Evolutionary conservation across 2,329 filamentous ascomycete genomes (phyloP), one percentile per base, ranked within the genome.

Genomic region (Penicillium sp.): DNA sequence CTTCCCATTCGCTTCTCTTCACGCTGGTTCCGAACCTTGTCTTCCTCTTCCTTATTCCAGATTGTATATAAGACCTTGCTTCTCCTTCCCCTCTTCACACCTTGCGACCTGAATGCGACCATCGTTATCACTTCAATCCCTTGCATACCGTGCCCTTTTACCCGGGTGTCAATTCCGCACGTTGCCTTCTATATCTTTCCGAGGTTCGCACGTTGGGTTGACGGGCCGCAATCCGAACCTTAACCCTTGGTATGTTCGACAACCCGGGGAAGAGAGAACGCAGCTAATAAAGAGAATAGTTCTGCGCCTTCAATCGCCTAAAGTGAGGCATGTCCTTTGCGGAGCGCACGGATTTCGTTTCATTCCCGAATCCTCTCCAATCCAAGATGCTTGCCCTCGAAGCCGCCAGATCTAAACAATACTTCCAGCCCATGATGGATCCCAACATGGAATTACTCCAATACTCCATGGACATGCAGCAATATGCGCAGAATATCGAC

Each of bases 371-470:
- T 47, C 29, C 46, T 46, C 46, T 45, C 25, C 25, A 49, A 50
- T 57, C 52, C 51, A 66, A 62, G 21, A 75, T 74, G 71, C 57
- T 75, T 52, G 70, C 71, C n/a, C 27, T 74, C 23, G 71, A 75
- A 55, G 58, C 68, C 29, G 63, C 69, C 56, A 62, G 70, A 59
- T 65, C 68, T 50, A 72, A 70, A 35, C 50, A 61, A 48, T 74
- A 69, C 60, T 70, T 69, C 59, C 67, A 70, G 19, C 64, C 66
- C 23, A 67, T 69, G 62, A 69, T 75, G 62, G 72, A 75, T 51
- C 61, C 70, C 21, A 63, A 62, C 31, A 53, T 72, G 27, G 71
- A 74, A 31, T 65, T 72, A 39, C 72, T 72, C 52, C 61, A 57
- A 3, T 73, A 65, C 48, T 63, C 67, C n/a, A 55, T 69, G 50